Evolutionary conservation across 2,329 filamentous ascomycete species (phyloP), one percentile per base, ranked within the genome.

Genomic region (Microdochium nivale): DNA sequence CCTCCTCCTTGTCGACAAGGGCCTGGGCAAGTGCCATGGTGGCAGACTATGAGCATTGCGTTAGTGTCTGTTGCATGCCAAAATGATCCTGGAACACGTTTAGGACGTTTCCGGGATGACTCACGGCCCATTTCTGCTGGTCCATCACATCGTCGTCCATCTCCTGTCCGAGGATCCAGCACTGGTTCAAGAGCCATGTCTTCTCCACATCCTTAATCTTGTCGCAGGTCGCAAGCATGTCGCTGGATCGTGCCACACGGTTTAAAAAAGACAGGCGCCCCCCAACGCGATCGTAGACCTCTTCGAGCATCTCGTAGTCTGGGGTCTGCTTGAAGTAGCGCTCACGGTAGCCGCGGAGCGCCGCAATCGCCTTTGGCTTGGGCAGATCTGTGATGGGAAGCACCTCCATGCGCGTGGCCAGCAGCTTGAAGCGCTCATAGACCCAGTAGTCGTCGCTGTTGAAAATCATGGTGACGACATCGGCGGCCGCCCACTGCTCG

Each of bases 401-500:
- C 3, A 99, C 87, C 63, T 96, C 91, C 89, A 99, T 95, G 47
- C 94, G 83, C 2, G 91, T 96, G 2, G 90, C 89, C 53, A 96
- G 86, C 65, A 89, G 86, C 74, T 96, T 96, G 50, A 99, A 73
- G 14, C 91, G 81, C 67, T 99, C 94, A 62, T 96, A 97, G 0
- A 99, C 88, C 94, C 94, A 99, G 70, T 96, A 99, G 65, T 97
- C 94, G 68, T 99, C 94, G 51, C 85, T 91, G 70, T 96, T 97
- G 72, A 99, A 90, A 32, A 99, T 84, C 76, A 90, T 81, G 1
- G 94, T 97, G 27, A 95, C 88, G 9, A 99, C 78, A 57, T 90
- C 92, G 21, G 88, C 83, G 1, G 92, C 94, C 1, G 94, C 92
- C 94, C 94, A 99, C 67, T 94, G 88, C 69, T 99, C 94, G 1